phyloP scores from a whole-genome alignment of 352 stramenopile genomes.

The Pythium scleroteichum region DNA sequence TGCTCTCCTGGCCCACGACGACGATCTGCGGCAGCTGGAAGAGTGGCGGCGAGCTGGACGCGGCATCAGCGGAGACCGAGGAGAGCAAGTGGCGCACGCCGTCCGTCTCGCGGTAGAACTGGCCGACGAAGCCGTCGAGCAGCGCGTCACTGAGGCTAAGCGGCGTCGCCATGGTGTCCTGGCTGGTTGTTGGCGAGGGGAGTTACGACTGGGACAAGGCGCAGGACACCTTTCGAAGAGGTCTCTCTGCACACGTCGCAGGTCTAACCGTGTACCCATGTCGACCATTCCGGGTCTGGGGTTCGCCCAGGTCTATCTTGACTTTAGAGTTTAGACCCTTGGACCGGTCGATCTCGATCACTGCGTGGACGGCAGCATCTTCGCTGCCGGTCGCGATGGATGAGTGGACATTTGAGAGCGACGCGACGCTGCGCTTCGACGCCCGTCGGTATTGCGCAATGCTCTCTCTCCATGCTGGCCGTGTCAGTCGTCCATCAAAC shows the following conservation, averaged over 20 bases:
- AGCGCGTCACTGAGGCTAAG: slow-evolving; percentile 30
- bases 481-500: slow-evolving; percentile 16
- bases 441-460: slow-evolving; percentile 20
- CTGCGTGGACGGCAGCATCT: no score
- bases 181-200: no score
- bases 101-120: slow-evolving; percentile 36
- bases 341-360: no score
- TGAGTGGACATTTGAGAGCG: no score
- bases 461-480: not conserved
- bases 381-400: no score
- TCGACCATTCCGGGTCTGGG: no score
- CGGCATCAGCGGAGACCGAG: slow-evolving; percentile 1
- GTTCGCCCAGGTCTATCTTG: no score
- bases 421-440: not conserved
- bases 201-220: no score
- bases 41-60: slow-evolving; percentile 17
- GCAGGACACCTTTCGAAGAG: no score
- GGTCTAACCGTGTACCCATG: no score
- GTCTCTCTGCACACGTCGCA: no score
- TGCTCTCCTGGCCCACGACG: slow-evolving; percentile 46
- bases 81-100: slow-evolving; percentile 19
- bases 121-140: slow-evolving; percentile 33
- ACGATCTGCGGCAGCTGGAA: slow-evolving; percentile 41
- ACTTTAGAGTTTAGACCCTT: no score
- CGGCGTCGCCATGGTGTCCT: slow-evolving; percentile 2